phyloP scores from a whole-genome alignment of 805 yeast genomes.

The Kuraishia hungarica region DNA sequence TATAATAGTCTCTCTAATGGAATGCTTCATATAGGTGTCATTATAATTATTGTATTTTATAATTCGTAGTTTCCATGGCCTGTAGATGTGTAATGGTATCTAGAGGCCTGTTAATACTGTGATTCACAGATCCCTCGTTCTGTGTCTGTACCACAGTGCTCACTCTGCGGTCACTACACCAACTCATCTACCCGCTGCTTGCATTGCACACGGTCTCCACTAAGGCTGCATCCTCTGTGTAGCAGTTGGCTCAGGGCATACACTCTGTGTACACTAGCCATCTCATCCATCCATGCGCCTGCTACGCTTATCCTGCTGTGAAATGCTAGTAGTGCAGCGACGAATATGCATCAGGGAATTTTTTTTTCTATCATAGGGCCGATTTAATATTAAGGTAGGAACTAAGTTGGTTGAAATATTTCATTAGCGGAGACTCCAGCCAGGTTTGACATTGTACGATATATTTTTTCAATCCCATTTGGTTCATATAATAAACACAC shows the following conservation, averaged over 20 bases:
- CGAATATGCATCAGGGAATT: not conserved
- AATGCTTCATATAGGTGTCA: not conserved
- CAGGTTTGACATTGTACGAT: not conserved
- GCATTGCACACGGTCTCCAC: too few species aligned
- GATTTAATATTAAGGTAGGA: not conserved
- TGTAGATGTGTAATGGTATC: not conserved
- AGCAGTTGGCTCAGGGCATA: too few species aligned
- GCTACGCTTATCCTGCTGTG: not conserved
- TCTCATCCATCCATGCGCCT: not conserved
- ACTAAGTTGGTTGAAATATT: not conserved
- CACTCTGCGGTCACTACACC: too few species aligned
- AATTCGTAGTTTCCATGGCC: not conserved
- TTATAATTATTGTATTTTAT: not conserved
- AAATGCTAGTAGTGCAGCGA: not conserved
- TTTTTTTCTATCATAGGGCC: not conserved
- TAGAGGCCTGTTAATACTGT: too few species aligned
- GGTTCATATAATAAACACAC: not conserved
- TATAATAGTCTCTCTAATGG: constrained; percentile 1
- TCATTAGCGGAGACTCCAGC: not conserved
- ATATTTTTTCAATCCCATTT: not conserved
- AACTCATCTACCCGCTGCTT: too few species aligned
- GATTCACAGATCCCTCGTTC: too few species aligned
- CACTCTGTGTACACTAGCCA: not conserved
- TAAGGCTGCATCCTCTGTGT: too few species aligned
- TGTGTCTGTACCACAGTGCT: too few species aligned